Evolutionary conservation across 2,329 filamentous ascomycete genomes (phyloP).

Genomic region (Claviceps quebecensis): DNA sequence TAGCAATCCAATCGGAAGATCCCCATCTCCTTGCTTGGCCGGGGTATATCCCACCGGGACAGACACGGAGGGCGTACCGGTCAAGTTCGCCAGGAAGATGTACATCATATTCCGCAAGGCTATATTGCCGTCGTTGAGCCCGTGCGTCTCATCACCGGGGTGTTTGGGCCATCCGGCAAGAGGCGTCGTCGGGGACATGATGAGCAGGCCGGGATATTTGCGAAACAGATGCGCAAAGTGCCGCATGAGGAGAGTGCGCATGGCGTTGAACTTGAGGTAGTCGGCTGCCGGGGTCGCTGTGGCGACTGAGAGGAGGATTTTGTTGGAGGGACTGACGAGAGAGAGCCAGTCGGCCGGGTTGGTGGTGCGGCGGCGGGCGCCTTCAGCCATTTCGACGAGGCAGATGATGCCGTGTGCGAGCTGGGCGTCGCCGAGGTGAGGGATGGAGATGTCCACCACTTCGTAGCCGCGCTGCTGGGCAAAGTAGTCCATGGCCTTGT

Average conservation of each 20-base stretch:
- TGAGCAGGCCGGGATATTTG: constrained; percentile 57
- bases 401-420: constrained; percentile 66
- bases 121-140: constrained; percentile 59
- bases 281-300: constrained; percentile 53
- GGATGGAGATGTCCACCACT: constrained; percentile 48
- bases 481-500: constrained; percentile 46
- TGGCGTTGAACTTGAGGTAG: constrained; percentile 55
- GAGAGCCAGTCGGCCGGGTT: constrained; percentile 35
- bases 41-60: constrained; percentile 62
- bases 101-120: constrained; percentile 73
- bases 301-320: constrained; percentile 52
- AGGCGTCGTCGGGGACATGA: constrained; percentile 67
- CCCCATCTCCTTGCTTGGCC: constrained; percentile 40
- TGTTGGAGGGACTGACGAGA: constrained; percentile 51
- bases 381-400: constrained; percentile 51
- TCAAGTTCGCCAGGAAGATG: constrained; percentile 73
- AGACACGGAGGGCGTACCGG: constrained; percentile 60
- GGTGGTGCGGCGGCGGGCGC: constrained; percentile 26
- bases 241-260: constrained; percentile 65
- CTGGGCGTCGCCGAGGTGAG: constrained; percentile 56
- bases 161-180: constrained; percentile 58
- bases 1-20: constrained; percentile 46
- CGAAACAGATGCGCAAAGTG: constrained; percentile 61
- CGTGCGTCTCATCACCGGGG: constrained; percentile 48
- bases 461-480: constrained; percentile 33